phyloP scores from a whole-genome alignment of 108 stramenopile species.

The Stephanodiscus triporus region DNA sequence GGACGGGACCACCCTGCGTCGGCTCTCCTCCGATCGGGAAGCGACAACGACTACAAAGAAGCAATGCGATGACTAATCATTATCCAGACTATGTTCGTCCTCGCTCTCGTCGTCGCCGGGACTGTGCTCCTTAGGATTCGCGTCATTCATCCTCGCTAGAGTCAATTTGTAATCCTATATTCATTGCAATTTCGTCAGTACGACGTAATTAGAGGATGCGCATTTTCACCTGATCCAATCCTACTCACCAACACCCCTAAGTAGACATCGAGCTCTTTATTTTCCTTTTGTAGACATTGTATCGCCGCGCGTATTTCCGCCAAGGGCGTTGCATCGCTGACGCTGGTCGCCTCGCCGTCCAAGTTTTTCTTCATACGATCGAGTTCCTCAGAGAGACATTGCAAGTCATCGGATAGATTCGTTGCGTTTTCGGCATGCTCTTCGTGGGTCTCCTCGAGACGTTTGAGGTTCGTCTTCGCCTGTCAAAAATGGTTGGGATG shows the following conservation, averaged over 20 bases:
- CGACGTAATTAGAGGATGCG: not conserved
- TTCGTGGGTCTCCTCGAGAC: constrained; percentile 17
- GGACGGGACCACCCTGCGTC: no score
- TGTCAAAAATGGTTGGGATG: not conserved
- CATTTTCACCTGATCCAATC: not conserved
- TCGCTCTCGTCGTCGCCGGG: not conserved
- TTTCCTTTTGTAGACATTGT: constrained; percentile 37
- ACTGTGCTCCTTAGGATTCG: constrained; percentile 9
- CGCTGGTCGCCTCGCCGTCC: constrained; percentile 34
- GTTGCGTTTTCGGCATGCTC: constrained; percentile 19
- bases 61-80: not conserved
- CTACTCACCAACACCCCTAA: constrained; percentile 39
- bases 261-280: constrained; percentile 36
- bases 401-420: constrained; percentile 19
- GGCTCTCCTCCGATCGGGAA: no score
- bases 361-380: constrained; percentile 36
- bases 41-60: no score
- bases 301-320: constrained; percentile 37
- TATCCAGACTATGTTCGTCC: constrained; percentile 15
- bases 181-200: no score
- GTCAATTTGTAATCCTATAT: constrained; percentile 30
- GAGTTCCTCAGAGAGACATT: constrained; percentile 18
- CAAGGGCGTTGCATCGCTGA: constrained; percentile 41
- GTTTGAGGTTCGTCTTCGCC: constrained; percentile 10
- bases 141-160: constrained; percentile 4